These are phyloP conservation scores for Holtermanniella nyarrowii DNA, from an alignment of 768 basidiomycete species.

Conservation along the genomic window DNA sequence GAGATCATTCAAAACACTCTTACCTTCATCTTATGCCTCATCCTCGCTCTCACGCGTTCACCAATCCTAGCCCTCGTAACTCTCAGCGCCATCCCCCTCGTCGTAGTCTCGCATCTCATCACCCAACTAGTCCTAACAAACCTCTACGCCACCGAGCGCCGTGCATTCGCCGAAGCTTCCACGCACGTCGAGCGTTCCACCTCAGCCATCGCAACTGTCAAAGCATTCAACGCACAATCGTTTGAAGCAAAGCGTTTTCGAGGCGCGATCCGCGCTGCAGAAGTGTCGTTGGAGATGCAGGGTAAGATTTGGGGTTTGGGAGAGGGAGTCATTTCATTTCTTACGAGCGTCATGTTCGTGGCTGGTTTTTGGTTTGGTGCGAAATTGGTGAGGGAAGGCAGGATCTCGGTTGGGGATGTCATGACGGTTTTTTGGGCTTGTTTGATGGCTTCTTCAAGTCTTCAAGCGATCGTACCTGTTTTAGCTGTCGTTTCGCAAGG, in stretches of 20 bases:
- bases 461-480: conserved; percentile 78
- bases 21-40: conserved; percentile 65
- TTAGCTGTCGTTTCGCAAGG: conserved; percentile 68
- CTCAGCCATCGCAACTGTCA: conserved; percentile 74
- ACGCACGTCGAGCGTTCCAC: conserved; percentile 66
- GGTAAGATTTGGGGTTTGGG: conserved; percentile 67
- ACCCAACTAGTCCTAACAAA: conserved; percentile 63
- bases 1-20: conserved; percentile 68
- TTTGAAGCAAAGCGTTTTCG: conserved; percentile 50
- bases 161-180: conserved; percentile 58
- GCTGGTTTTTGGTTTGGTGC: conserved; percentile 94
- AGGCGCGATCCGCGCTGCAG: conserved; percentile 46
- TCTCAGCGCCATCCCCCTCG: conserved; percentile 73
- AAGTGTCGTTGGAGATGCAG: conserved; percentile 48
- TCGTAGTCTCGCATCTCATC: conserved; percentile 63
- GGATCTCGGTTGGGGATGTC: conserved; percentile 60
- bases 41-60: conserved; percentile 70
- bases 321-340: conserved; percentile 61
- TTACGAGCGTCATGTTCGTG: conserved; percentile 85
- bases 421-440: conserved; percentile 99
- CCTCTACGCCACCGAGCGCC: conserved; percentile 57
- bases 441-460: conserved; percentile 73
- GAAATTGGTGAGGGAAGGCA: conserved; percentile 71
- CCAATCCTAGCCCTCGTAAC: conserved; percentile 83
- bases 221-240: conserved; percentile 71